Evolutionary conservation across 192 early-diverging fungal genomes (phyloP), one percentile per base, ranked within the genome.

Genomic region (Kappamyces sp.): DNA sequence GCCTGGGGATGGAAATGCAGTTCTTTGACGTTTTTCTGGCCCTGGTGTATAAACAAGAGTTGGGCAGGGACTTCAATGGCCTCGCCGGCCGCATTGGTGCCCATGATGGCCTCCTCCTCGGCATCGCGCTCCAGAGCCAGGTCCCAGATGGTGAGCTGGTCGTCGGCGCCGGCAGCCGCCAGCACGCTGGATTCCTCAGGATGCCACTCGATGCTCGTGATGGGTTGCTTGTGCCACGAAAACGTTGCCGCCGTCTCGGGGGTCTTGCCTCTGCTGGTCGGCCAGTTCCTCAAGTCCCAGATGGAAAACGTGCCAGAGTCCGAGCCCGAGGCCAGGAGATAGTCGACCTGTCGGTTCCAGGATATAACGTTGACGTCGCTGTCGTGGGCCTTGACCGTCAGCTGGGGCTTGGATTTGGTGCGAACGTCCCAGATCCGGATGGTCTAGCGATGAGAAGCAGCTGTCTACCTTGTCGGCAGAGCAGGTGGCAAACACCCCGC

Each of bases 151-250:
- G 96, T 93, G 47, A 94, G 65, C 76, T 99, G 96, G 65, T 99
- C 85, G 70, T 99, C 96, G 7, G 87, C 93, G 4, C 94, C 94
- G 11, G 88, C 69, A 37, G 91, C 93, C 8, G 86, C 92, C 41
- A 99, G 67, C 29, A 95, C 83, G 6, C 91, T 94, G 59, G 88
- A 86, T 64, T 99, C 96, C 1, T 76, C 84, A 3, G 92, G 91
- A 58, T 91, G 86, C 94, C 94, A 99, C 74, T 99, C 96, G 62
- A 99, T 91, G 12, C 91, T 94, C 0, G 94, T 96, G 58, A 99
- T 85, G 5, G 91, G 85, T 42, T 72, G 78, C 49, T 81, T 82
- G 71, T 99, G 94, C 96, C 96, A 99, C 57, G 85, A 83, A 73
- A 97, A 99, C 7, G 83, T 83, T 5, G 96, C 96, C 8, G 91